Evolutionary conservation across 2,329 filamentous ascomycete genomes (phyloP).

Genomic region (Monilinia polystroma): DNA sequence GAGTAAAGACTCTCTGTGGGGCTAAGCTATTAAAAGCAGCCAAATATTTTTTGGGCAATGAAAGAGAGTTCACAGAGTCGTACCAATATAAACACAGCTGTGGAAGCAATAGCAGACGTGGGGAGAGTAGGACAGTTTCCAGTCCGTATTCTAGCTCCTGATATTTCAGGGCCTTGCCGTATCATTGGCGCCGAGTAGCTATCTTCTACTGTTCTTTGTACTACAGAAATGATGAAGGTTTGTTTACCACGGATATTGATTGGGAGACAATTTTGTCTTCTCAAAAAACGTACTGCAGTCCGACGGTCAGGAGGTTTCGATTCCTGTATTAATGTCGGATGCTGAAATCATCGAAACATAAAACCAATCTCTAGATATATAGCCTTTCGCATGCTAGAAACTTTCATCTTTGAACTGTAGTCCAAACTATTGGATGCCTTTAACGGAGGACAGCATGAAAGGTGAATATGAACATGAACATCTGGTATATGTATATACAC

Average conservation of each 20-base stretch:
- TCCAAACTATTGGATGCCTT: neutral
- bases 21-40: slow-evolving; percentile 24
- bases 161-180: neutral
- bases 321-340: neutral
- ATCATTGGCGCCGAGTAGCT: neutral
- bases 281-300: neutral
- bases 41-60: neutral
- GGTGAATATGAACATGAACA: neutral
- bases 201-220: neutral
- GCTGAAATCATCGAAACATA: neutral
- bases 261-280: neutral
- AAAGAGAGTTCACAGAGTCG: neutral
- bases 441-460: neutral
- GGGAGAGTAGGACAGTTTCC: neutral
- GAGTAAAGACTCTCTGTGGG: slow-evolving; percentile 39
- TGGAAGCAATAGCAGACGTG: neutral
- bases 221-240: neutral
- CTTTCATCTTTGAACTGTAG: neutral
- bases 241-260: neutral
- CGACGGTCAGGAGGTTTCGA: neutral
- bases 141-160: neutral
- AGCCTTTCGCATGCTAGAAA: neutral
- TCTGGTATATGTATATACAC: neutral
- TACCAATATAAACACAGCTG: neutral
- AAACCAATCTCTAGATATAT: neutral